Evolutionary conservation across 805 yeast genomes (phyloP).

Genomic region (Hagleromyces aurorensis): DNA sequence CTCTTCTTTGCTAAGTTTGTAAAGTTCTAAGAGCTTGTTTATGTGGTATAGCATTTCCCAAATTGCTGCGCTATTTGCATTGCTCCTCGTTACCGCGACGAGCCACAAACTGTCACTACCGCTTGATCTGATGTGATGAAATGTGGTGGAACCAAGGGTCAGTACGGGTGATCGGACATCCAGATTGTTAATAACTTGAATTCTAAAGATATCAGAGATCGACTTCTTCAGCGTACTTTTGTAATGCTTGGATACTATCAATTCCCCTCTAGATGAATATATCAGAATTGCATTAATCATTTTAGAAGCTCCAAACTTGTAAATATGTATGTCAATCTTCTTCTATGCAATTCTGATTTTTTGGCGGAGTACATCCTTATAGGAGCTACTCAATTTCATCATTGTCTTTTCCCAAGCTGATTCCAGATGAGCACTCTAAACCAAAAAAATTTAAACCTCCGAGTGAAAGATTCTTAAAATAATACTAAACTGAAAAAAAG

Average conservation of each 20-base stretch:
- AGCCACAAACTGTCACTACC: constrained; percentile 53
- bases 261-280: constrained; percentile 74
- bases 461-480: no score
- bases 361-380: no score
- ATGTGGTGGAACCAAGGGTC: constrained; percentile 89
- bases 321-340: no score
- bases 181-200: constrained; percentile 69
- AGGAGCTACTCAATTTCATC: no score
- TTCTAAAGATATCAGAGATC: constrained; percentile 81
- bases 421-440: no score
- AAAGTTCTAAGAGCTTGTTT: constrained; percentile 42
- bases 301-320: no score
- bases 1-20: constrained; percentile 35
- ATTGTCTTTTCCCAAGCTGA: no score
- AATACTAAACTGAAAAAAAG: no score
- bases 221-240: constrained; percentile 70
- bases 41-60: constrained; percentile 72
- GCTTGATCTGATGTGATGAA: constrained; percentile 60
- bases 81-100: constrained; percentile 84
- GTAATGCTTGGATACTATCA: constrained; percentile 64
- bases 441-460: no score
- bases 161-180: constrained; percentile 58
- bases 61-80: constrained; percentile 73
- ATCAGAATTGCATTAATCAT: constrained; percentile 85
- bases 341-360: no score